Conservation (phyloP, 1,284 basidiomycete species). For the Moesziomyces antarcticus region DNA sequence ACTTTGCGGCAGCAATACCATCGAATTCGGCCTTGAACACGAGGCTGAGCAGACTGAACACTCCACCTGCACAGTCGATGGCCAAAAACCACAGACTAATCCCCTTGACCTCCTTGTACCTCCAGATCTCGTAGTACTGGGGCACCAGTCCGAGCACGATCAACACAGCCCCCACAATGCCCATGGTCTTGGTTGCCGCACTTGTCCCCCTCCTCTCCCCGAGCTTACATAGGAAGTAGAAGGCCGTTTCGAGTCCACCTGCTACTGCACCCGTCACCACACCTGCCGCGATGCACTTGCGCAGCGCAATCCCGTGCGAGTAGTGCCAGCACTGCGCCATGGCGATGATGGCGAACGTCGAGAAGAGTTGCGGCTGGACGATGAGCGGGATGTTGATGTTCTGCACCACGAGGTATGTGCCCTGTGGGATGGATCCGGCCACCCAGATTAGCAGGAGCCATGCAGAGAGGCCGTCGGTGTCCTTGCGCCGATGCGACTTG, state of each 20-base stretch:
- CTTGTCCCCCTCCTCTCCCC: constrained; percentile 71
- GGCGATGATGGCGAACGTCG: constrained; percentile 74
- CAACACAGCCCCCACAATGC: constrained; percentile 75
- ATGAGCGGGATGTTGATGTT: constrained; percentile 78
- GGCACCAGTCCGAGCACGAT: constrained; percentile 75
- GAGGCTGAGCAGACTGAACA: constrained; percentile 78
- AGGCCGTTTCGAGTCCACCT: constrained; percentile 74
- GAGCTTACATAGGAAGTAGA: constrained; percentile 71
- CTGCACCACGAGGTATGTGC: constrained; percentile 78
- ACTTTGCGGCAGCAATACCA: constrained; percentile 72
- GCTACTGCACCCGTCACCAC: constrained; percentile 70
- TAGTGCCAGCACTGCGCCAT: constrained; percentile 75
- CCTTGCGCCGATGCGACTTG: constrained; percentile 79
- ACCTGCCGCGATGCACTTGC: constrained; percentile 69
- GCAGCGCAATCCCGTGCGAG: constrained; percentile 65
- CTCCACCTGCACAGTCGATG: constrained; percentile 78
- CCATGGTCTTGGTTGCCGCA: constrained; percentile 74
- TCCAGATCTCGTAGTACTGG: constrained; percentile 77
- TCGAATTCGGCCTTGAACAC: constrained; percentile 78
- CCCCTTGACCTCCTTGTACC: constrained; percentile 77
- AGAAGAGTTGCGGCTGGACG: constrained; percentile 80
- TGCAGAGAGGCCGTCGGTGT: constrained; percentile 78
- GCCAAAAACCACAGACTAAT: constrained; percentile 78
- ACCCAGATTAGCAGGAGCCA: constrained; percentile 80
- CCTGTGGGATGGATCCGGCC: constrained; percentile 74